Conservation (phyloP, 2,329 filamentous ascomycete species). For the Grosmannia serpens region DNA sequence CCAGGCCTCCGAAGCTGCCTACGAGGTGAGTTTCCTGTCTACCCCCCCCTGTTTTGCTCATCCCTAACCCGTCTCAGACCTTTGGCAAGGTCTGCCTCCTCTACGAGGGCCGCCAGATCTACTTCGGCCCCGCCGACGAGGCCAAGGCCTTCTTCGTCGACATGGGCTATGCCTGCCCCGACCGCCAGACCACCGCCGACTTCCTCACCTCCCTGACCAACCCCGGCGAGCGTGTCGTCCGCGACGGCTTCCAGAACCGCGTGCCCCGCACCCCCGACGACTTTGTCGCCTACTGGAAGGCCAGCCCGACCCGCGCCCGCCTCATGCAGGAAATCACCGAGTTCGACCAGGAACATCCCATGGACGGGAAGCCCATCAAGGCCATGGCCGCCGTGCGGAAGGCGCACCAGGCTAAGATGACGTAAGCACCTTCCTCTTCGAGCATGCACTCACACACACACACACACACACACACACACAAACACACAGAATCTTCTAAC, state of each 20-base stretch:
- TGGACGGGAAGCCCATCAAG: conserved; percentile 40
- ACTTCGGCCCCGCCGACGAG: conserved; percentile 48
- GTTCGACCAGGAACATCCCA: conserved; percentile 40
- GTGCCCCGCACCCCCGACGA: conserved; percentile 50
- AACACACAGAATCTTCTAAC: too few species aligned
- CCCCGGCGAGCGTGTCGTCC: conserved; percentile 57
- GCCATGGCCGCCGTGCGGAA: conserved; percentile 41
- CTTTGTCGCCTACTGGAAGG: conserved; percentile 46
- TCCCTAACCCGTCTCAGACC: too few species aligned
- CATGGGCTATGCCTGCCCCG: conserved; percentile 51
- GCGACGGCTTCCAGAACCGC: conserved; percentile 45
- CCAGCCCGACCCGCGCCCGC: conserved; percentile 35
- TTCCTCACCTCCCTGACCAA: conserved; percentile 70
- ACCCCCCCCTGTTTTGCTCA: background rate
- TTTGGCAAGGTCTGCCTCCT: conserved; percentile 73
- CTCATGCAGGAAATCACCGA: conserved; percentile 41
- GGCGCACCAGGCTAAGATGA: conserved; percentile 50
- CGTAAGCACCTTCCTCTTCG: conserved; percentile 37
- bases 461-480: too few species aligned
- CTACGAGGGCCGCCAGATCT: conserved; percentile 55
- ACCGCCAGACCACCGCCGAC: conserved; percentile 58
- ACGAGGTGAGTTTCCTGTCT: conserved; percentile 29
- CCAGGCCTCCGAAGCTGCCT: conserved; percentile 55
- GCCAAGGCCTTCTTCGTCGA: conserved; percentile 56
- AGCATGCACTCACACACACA: too few species aligned